A percentile compares a stretch with the other conserved stretches of the same genome.
phyloP scores from a whole-genome alignment of 2,329 filamentous ascomycete species.

The Alternaria brassicicola region DNA sequence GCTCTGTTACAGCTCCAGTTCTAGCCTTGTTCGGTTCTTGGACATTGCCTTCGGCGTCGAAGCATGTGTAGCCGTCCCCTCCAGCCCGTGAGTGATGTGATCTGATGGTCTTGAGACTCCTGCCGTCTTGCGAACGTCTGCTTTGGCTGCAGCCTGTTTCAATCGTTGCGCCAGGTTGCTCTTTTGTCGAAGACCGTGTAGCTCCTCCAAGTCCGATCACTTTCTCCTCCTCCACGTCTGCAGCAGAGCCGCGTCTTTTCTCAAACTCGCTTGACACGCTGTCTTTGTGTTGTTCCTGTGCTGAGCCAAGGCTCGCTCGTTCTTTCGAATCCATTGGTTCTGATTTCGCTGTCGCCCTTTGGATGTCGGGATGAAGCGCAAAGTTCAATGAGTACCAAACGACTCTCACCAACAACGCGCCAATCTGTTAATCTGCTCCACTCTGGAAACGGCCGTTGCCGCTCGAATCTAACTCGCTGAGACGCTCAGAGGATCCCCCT shows the following conservation, averaged over 20 bases:
- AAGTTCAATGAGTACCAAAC: not conserved
- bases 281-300: slow-evolving; percentile 9
- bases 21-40: slow-evolving; percentile 29
- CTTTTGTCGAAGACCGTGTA: not conserved
- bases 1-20: slow-evolving; percentile 34
- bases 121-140: slow-evolving; percentile 24
- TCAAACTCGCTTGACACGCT: slow-evolving; percentile 22
- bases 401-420: not conserved
- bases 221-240: slow-evolving; percentile 23
- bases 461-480: slow-evolving; percentile 22
- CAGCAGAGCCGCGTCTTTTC: slow-evolving; percentile 9
- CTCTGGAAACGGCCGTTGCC: not conserved
- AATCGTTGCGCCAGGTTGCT: not conserved
- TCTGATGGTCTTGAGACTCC: slow-evolving; percentile 25
- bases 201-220: slow-evolving; percentile 15
- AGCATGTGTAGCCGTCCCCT: slow-evolving; percentile 48
- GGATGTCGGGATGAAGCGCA: not conserved
- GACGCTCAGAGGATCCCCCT: slow-evolving; percentile 1
- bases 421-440: slow-evolving; percentile 7
- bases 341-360: not conserved
- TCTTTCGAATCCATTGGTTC: not conserved
- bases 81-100: slow-evolving; percentile 48
- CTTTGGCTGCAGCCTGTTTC: slow-evolving; percentile 7
- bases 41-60: slow-evolving; percentile 35
- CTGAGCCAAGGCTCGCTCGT: slow-evolving; percentile 13